Conservation (phyloP, 2,329 filamentous ascomycete species). For the Penicillium occitanis region DNA sequence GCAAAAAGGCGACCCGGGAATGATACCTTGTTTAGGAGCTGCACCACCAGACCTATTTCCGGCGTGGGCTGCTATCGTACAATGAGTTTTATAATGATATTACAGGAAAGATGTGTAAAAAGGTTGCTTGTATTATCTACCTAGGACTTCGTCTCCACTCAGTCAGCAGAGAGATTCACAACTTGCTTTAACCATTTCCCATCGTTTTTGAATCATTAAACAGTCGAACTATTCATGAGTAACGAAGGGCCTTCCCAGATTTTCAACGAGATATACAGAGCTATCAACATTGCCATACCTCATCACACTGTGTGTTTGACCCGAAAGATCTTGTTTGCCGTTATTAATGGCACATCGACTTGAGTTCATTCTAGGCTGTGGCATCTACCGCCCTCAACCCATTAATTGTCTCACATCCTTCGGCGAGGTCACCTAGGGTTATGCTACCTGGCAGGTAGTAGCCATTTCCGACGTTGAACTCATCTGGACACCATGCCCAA, state of each 20-base stretch:
- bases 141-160: neutral
- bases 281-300: neutral
- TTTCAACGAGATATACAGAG: neutral
- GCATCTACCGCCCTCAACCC: neutral
- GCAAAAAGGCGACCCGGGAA: slow-evolving; percentile 51
- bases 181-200: neutral
- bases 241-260: neutral
- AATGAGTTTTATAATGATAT: neutral
- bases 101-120: neutral
- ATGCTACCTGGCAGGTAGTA: slow-evolving; percentile 18
- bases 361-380: neutral
- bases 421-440: slow-evolving; percentile 5
- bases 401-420: slow-evolving; percentile 9
- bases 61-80: slow-evolving; percentile 3
- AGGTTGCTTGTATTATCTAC: neutral
- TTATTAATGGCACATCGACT: neutral
- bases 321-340: neutral
- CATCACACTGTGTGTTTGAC: neutral
- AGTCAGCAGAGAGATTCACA: neutral
- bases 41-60: slow-evolving; percentile 11
- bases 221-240: neutral
- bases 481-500: slow-evolving; percentile 19
- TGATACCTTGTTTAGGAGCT: slow-evolving; percentile 37
- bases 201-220: neutral
- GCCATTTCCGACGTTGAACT: slow-evolving; percentile 12